Evolutionary conservation across 768 basidiomycete species (phyloP).

Genomic region (Termitomyces bulborhizus): DNA sequence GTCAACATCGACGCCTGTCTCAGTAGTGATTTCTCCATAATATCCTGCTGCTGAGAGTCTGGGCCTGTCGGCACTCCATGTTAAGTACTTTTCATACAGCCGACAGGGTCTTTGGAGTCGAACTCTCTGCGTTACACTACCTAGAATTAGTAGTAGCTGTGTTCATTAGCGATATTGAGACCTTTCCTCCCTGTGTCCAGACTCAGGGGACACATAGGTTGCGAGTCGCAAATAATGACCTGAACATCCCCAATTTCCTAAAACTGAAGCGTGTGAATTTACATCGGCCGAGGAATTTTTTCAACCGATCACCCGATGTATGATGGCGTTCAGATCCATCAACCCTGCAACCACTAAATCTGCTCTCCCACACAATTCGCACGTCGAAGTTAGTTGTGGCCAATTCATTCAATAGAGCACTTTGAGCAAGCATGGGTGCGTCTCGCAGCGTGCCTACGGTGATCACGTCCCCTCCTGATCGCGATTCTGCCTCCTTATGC

Average conservation of each 20-base stretch:
- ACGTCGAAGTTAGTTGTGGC: neutral
- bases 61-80: neutral
- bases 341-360: no score
- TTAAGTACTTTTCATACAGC: no score
- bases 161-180: neutral
- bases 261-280: neutral
- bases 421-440: neutral
- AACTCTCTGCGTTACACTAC: neutral
- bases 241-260: no score
- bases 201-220: no score
- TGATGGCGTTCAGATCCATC: neutral
- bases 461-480: constrained; percentile 2
- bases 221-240: no score
- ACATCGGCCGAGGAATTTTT: neutral
- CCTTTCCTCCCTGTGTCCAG: neutral
- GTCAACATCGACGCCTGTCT: neutral
- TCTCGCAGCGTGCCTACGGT: constrained; percentile 10
- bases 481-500: constrained; percentile 5
- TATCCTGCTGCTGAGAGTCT: neutral
- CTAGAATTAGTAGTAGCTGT: neutral
- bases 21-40: neutral
- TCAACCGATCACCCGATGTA: neutral
- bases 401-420: constrained; percentile 1
- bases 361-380: neutral
- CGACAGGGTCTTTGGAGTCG: no score